A percentile compares a stretch with the other conserved stretches of the same genome.
Conservation (phyloP, 352 stramenopile genomes). For the Phytophthora sp. region DNA sequence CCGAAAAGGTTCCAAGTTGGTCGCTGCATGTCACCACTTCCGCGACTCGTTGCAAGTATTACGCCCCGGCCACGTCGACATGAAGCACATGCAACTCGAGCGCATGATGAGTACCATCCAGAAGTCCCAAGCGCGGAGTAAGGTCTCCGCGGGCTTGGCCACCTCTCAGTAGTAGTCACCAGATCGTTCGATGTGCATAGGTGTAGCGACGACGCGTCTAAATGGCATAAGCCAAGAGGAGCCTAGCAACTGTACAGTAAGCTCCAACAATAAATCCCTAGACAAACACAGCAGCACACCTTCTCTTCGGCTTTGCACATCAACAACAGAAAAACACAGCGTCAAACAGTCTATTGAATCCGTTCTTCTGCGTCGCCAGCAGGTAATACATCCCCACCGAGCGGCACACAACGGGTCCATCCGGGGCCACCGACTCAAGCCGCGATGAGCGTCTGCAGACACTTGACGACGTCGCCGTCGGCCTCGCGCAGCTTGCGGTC, state of each 20-base stretch:
- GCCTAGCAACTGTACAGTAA: too few species aligned
- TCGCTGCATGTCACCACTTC: constrained; percentile 77
- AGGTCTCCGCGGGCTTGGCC: constrained; percentile 14
- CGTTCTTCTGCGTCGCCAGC: too few species aligned
- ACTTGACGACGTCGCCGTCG: constrained; percentile 72
- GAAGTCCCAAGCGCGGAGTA: constrained; percentile 56
- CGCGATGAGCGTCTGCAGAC: constrained; percentile 64
- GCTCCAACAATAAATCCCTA: not conserved
- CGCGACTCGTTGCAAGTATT: constrained; percentile 70
- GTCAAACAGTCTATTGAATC: constrained; percentile 34
- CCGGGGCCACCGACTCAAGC: too few species aligned
- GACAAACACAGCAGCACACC: too few species aligned
- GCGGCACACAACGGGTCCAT: too few species aligned
- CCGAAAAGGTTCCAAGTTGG: constrained; percentile 64
- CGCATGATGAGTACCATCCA: constrained; percentile 75
- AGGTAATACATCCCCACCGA: too few species aligned
- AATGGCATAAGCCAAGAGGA: too few species aligned
- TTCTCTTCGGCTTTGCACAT: too few species aligned
- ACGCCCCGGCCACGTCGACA: constrained; percentile 61
- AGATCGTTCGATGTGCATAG: not conserved
- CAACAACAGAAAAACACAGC: constrained; percentile 4
- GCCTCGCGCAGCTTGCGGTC: constrained; percentile 87
- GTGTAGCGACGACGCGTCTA: constrained; percentile 6
- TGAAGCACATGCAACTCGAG: constrained; percentile 58
- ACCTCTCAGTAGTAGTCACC: constrained; percentile 10